phyloP scores from a whole-genome alignment of 768 basidiomycete species.

The Mycena vitilis region DNA sequence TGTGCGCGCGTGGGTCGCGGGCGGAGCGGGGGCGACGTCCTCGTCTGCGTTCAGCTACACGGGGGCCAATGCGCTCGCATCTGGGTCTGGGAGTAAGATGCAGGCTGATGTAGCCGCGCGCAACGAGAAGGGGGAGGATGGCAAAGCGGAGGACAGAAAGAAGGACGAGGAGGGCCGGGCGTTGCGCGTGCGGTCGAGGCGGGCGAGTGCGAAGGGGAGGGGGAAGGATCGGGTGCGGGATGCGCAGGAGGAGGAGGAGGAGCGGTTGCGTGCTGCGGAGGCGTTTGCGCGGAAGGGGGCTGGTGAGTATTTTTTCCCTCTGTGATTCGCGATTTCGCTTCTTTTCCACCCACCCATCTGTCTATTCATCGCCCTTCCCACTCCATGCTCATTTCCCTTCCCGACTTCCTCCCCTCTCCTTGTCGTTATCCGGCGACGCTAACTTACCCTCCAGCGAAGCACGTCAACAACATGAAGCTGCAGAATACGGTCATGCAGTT shows the following conservation, averaged over 20 bases:
- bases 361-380: no score
- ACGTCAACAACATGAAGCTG: constrained; percentile 92
- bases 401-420: no score
- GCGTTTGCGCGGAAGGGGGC: constrained; percentile 69
- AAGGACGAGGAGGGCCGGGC: constrained; percentile 39
- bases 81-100: no score
- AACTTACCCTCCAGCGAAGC: constrained; percentile 64
- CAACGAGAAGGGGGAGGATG: background rate
- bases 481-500: constrained; percentile 98
- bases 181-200: constrained; percentile 54
- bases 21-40: constrained; percentile 44
- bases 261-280: constrained; percentile 59
- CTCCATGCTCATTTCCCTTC: no score
- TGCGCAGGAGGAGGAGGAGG: constrained; percentile 43
- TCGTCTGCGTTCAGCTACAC: constrained; percentile 35
- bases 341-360: no score
- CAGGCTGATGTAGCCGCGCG: no score
- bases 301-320: constrained; percentile 50
- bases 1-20: constrained; percentile 72
- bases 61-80: no score
- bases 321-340: no score
- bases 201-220: constrained; percentile 37
- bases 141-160: constrained; percentile 29
- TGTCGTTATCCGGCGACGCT: background rate
- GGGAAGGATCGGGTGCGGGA: constrained; percentile 34